Evolutionary conservation across 495 filamentous ascomycete species (phyloP), one percentile per base, ranked within the genome.

Genomic region (Penicillium turbatum): DNA sequence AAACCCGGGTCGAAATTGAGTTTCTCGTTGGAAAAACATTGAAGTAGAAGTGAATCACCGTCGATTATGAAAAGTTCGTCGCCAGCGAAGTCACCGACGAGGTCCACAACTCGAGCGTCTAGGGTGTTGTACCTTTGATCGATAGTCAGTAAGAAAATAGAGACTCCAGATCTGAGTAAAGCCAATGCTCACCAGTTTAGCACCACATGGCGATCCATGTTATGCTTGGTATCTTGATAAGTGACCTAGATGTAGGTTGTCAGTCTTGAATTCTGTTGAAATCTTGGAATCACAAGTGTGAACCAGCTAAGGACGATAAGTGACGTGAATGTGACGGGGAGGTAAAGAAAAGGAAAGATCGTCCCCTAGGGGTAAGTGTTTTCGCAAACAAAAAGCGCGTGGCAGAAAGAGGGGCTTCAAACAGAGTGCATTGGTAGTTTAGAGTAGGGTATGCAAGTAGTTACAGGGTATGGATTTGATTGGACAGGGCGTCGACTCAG

Each of bases 1-100:
- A 88, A 86, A 2, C 88, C 88, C 43, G 69, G 73, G 71, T 51
- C 24, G 51, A 88, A 84, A 57, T 92, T 84, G 4, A 91, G 75
- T 29, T 75, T 64, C 2, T 70, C 38, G 51, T 87, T 76, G 15
- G 74, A 67, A 35, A 90, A 79, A 57, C 78, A 84, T 34, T 84
- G 63, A 11, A 82, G 68, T 1, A 92, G 67, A 9, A 91, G 69
- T 0, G 86, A 86, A 50, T 92, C 87, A 2, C 87, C 87, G 55
- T 92, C 84, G 35, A 92, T 73, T 8, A 88, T 63, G 67, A 90
- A 90, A 1, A 83, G 72, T 53, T 88, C 87, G 41, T 79, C 74
- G 13, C 88, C 88, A 9, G 84, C 84, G 67, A 87, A 90, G 60
- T 91, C 88, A 2, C 88, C 86, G 3, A 72, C 60, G 1, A 70